Conservation (phyloP, 257 asterid genomes). For the Nicotiana undulata region DNA sequence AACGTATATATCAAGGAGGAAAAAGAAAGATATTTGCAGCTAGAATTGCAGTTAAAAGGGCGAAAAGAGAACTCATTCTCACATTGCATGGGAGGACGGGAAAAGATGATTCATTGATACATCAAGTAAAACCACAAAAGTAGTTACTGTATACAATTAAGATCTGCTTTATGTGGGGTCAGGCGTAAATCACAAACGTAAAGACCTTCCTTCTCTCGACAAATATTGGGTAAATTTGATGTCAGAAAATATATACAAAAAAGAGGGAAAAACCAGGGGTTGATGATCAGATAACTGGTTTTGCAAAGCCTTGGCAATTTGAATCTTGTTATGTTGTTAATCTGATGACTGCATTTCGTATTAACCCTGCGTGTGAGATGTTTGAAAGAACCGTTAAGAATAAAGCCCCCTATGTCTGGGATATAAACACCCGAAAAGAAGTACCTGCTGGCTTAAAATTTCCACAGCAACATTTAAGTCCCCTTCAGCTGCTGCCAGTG, state of each 20-base stretch:
- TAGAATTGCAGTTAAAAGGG: background rate
- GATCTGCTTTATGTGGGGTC: background rate
- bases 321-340: background rate
- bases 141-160: background rate
- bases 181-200: background rate
- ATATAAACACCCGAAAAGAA: background rate
- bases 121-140: background rate
- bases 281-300: background rate
- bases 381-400: background rate
- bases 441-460: slow-evolving; percentile 95
- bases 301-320: background rate
- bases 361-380: background rate
- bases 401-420: background rate
- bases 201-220: background rate
- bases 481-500: slow-evolving; percentile 89
- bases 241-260: background rate
- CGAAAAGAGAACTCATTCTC: background rate
- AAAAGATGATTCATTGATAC: background rate
- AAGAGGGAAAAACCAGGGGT: background rate
- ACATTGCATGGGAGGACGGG: background rate
- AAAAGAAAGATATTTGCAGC: background rate
- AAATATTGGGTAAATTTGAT: background rate
- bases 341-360: background rate
- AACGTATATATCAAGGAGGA: background rate
- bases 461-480: slow-evolving; percentile 81